A percentile compares a stretch with the other conserved stretches of the same genome.
Evolutionary conservation across 495 filamentous ascomycete species (phyloP).

Genomic region (Penicillium fimorum): DNA sequence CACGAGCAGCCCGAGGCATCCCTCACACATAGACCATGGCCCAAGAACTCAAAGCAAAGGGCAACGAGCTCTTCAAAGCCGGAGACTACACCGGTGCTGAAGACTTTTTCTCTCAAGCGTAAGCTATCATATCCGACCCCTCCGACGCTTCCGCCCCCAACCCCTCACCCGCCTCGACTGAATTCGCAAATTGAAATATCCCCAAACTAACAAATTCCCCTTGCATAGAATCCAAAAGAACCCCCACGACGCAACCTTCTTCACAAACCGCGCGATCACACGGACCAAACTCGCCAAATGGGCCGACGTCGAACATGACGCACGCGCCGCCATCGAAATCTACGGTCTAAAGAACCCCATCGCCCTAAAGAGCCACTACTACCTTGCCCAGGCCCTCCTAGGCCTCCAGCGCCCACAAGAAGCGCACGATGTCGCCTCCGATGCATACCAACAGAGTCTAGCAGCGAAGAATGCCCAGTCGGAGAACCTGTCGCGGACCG

Average conservation of each 20-base stretch:
- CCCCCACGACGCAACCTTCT: constrained; percentile 48
- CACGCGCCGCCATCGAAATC: constrained; percentile 68
- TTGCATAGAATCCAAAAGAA: constrained; percentile 47
- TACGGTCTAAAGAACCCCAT: constrained; percentile 47
- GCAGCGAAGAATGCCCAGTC: constrained; percentile 57
- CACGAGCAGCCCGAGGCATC: not conserved
- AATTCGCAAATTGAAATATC: not conserved
- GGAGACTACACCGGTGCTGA: constrained; percentile 76
- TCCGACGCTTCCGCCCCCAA: not conserved
- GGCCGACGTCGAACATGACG: constrained; percentile 79
- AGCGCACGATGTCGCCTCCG: constrained; percentile 67
- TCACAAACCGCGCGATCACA: constrained; percentile 87
- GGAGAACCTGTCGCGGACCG: constrained; percentile 60
- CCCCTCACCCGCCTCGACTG: not conserved
- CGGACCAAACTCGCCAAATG: constrained; percentile 69
- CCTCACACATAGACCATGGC: constrained; percentile 28
- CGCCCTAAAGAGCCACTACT: constrained; percentile 76
- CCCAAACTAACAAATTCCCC: not conserved
- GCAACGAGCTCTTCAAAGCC: constrained; percentile 55
- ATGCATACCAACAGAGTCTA: constrained; percentile 72
- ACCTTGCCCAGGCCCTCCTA: constrained; percentile 81
- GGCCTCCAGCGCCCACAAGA: constrained; percentile 70
- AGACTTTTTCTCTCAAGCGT: constrained; percentile 82
- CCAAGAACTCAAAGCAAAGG: constrained; percentile 45
- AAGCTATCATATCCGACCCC: constrained; percentile 29